Base-by-base conservation (phyloP, 2,329 filamentous ascomycete species). In the Escovopsis sp. region DNA sequence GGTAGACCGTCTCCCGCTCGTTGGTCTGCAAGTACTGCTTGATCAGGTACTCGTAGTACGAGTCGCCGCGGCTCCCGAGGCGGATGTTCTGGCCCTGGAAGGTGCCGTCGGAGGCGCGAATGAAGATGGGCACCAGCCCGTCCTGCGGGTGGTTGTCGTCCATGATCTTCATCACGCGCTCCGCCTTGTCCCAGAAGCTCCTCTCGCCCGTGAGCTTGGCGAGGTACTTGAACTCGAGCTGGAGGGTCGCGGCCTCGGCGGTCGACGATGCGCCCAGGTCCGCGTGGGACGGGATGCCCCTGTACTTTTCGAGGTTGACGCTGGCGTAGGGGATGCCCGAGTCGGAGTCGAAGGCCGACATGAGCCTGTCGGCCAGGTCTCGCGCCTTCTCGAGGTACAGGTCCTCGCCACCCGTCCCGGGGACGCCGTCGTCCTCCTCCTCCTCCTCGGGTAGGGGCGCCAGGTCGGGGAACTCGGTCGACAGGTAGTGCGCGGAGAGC, bases 21-120 rank as follows among this genome's bases (percentile, higher is more conserved):
- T 84, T 85, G 11, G 91, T 98, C 62, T 98, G 91, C 18, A 95
- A 71, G 58, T 94, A 96, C 60, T 98, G 91, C 66, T 98, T 98
- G 68, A 96, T 93, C 40, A 98, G 76, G 60, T 98, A 98, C 64
- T 98, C 86, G 64, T 98, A 98, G 65, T 96, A 98, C 39, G 88
- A 95, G 66, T 98, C 91, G 38, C 91, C 91, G 47, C 91, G 77
- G 59, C 86, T 95, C 34, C 91, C 91, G 19, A 96, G 72, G 15
- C 91, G 83, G 54, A 98, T 89, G 56, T 95, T 94, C 18, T 77
- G 64, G 18, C 85, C 86, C 40, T 77, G 73, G 63, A 96, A 98
- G 42, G 77, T 66, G 44, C 91, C 91, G 11, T 68, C 77, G 26
- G 79, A 75, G 4, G 91, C 77, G 58, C 86, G 80, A 51, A 98